Evolutionary conservation across 768 basidiomycete genomes (phyloP).

Genomic region (Tulasnella sp.): DNA sequence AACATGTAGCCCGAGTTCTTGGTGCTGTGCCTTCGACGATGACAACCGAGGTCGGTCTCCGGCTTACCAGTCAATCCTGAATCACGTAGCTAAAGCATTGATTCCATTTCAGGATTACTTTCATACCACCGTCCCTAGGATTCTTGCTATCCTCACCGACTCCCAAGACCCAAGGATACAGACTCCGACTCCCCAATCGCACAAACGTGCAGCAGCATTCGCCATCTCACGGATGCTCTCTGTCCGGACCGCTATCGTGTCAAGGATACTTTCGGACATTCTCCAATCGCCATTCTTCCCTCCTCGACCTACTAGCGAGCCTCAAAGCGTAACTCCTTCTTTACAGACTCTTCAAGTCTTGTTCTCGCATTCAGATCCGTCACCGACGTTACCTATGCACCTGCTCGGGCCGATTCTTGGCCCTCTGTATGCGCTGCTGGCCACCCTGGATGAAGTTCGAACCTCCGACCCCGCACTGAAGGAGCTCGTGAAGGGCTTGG

Average conservation of each 20-base stretch:
- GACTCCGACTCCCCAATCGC: conserved; percentile 40
- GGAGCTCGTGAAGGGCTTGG: conserved; percentile 54
- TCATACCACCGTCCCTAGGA: conserved; percentile 48
- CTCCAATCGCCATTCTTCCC: conserved; percentile 35
- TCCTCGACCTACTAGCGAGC: conserved; percentile 27
- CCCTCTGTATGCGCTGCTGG: conserved; percentile 59
- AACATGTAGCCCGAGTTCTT: conserved; percentile 64
- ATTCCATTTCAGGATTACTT: conserved; percentile 56
- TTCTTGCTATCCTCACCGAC: conserved; percentile 48
- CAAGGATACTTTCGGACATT: conserved; percentile 32
- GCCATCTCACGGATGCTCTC: conserved; percentile 61
- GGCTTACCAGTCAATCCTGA: background rate
- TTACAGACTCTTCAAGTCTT: conserved; percentile 55
- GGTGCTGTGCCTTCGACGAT: conserved; percentile 56
- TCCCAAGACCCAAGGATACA: conserved; percentile 30
- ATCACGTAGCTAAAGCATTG: conserved; percentile 31
- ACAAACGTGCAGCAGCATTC: conserved; percentile 63
- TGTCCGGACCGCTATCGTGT: conserved; percentile 28
- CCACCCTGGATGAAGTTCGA: conserved; percentile 50
- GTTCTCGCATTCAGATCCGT: conserved; percentile 73
- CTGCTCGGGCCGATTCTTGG: conserved; percentile 67
- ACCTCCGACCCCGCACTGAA: conserved; percentile 62
- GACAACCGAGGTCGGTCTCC: conserved; percentile 46
- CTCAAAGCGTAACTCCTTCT: conserved; percentile 35
- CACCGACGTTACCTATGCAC: conserved; percentile 58